These are phyloP conservation scores for Entomortierella lignicola DNA, from an alignment of 192 early-diverging fungal genomes.

Conservation along the genomic window DNA sequence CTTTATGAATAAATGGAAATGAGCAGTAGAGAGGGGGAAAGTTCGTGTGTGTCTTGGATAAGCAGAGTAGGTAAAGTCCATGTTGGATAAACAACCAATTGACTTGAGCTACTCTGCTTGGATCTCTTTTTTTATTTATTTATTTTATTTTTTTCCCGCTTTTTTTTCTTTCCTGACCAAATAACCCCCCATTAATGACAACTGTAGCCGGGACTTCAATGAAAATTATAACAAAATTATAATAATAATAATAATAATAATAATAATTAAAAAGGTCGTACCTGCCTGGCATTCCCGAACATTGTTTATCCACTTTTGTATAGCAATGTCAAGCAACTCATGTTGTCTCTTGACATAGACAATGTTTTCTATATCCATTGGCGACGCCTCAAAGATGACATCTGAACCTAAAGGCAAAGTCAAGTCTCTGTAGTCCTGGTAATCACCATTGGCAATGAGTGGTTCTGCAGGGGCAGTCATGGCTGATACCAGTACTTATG, in stretches of 20 bases:
- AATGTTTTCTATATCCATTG: constrained; percentile 34
- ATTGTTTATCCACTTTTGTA: constrained; percentile 34
- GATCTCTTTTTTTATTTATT: too few relatives aligned
- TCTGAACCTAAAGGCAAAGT: constrained; percentile 38
- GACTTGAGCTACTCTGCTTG: too few relatives aligned
- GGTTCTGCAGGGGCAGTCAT: constrained; percentile 25
- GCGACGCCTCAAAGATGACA: constrained; percentile 48
- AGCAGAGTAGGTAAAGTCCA: too few relatives aligned
- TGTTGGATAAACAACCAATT: too few relatives aligned
- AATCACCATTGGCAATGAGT: constrained; percentile 12
- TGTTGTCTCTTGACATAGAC: constrained; percentile 49
- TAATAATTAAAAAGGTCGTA: not conserved
- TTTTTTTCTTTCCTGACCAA: constrained; percentile 16
- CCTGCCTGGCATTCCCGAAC: constrained; percentile 39
- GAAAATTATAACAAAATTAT: too few relatives aligned
- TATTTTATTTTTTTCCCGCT: constrained; percentile 28
- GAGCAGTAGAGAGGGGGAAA: too few relatives aligned
- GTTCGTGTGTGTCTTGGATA: not conserved
- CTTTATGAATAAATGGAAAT: too few relatives aligned
- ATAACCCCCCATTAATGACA: not conserved
- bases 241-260: too few relatives aligned
- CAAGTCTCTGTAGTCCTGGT: constrained; percentile 39
- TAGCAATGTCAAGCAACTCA: constrained; percentile 35
- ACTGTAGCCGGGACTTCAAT: too few relatives aligned
- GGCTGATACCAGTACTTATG: not conserved